Evolutionary conservation across 2,329 filamentous ascomycete species (phyloP).

Genomic region (Blumeria graminis): DNA sequence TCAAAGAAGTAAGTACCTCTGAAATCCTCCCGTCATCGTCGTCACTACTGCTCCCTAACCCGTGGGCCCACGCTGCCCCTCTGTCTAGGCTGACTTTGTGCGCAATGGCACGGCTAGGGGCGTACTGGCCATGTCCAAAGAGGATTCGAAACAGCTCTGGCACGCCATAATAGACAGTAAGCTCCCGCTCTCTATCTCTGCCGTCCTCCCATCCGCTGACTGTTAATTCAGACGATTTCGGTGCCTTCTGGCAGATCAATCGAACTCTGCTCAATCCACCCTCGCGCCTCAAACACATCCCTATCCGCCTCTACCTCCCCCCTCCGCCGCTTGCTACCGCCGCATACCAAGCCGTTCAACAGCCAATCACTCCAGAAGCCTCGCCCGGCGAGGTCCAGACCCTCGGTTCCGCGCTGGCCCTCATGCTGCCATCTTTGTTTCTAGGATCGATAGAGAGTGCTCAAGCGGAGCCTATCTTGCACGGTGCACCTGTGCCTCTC

Average conservation of each 20-base stretch:
- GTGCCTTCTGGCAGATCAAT: constrained; percentile 49
- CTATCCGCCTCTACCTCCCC: constrained; percentile 67
- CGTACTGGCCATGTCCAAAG: constrained; percentile 46
- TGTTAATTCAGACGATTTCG: constrained; percentile 36
- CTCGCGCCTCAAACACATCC: constrained; percentile 56
- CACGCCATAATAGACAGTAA: constrained; percentile 34
- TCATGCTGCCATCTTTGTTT: constrained; percentile 57
- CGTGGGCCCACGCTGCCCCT: too few species aligned
- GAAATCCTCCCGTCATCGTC: background rate
- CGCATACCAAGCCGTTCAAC: constrained; percentile 51
- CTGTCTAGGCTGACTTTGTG: constrained; percentile 28
- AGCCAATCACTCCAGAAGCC: constrained; percentile 32
- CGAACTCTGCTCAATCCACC: constrained; percentile 53
- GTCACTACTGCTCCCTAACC: background rate
- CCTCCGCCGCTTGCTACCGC: constrained; percentile 27
- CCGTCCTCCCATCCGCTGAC: background rate
- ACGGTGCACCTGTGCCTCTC: constrained; percentile 68
- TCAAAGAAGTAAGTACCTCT: constrained; percentile 29
- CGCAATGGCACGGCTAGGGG: constrained; percentile 46
- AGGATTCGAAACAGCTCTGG: constrained; percentile 44
- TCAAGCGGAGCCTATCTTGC: constrained; percentile 61
- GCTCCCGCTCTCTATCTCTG: constrained; percentile 7
- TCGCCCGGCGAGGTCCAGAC: constrained; percentile 31
- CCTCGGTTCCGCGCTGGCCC: constrained; percentile 54
- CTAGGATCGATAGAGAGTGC: constrained; percentile 67